These are phyloP conservation scores for Eurotiales sp. DNA, from an alignment of 2,329 filamentous ascomycete genomes.

Conservation along the genomic window DNA sequence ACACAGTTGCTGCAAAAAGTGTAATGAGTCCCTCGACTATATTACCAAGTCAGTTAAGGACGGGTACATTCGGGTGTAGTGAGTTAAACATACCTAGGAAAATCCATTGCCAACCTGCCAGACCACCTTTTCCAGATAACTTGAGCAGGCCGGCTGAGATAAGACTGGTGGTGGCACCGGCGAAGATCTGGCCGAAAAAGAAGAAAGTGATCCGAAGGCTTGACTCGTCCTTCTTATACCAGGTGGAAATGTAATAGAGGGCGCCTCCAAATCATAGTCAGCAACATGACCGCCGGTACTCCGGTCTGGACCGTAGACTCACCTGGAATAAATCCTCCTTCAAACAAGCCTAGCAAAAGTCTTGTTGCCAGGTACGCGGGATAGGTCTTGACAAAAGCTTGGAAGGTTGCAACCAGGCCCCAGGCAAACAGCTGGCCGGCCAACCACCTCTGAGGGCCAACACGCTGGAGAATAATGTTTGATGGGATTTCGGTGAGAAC, in stretches of 20 bases:
- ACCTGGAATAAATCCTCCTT: conserved; percentile 56
- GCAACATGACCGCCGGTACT: conserved; percentile 5
- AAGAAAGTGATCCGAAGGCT: conserved; percentile 53
- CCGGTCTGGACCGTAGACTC: too few species aligned
- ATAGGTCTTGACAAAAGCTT: conserved; percentile 50
- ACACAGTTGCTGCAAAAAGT: conserved; percentile 39
- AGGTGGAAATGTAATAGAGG: conserved; percentile 48
- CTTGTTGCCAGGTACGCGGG: conserved; percentile 49
- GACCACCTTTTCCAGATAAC: conserved; percentile 46
- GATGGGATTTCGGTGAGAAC: conserved; percentile 51
- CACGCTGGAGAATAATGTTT: conserved; percentile 50
- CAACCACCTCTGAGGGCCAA: conserved; percentile 53
- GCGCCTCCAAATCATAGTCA: conserved; percentile 20
- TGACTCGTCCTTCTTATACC: conserved; percentile 53
- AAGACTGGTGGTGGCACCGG: conserved; percentile 39
- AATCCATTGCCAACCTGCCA: conserved; percentile 57
- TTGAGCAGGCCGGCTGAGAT: conserved; percentile 44
- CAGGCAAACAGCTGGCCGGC: conserved; percentile 53
- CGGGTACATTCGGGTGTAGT: neutral
- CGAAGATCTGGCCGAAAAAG: conserved; percentile 55
- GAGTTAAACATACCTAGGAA: conserved; percentile 39
- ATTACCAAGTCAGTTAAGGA: conserved; percentile 4
- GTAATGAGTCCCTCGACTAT: conserved; percentile 52
- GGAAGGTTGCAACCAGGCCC: conserved; percentile 53
- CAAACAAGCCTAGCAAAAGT: conserved; percentile 51